Percentiles rank a stretch among this genome's conserved stretches.
Evolutionary conservation across 1,284 basidiomycete species (phyloP).

Genomic region (Trametes sp.): DNA sequence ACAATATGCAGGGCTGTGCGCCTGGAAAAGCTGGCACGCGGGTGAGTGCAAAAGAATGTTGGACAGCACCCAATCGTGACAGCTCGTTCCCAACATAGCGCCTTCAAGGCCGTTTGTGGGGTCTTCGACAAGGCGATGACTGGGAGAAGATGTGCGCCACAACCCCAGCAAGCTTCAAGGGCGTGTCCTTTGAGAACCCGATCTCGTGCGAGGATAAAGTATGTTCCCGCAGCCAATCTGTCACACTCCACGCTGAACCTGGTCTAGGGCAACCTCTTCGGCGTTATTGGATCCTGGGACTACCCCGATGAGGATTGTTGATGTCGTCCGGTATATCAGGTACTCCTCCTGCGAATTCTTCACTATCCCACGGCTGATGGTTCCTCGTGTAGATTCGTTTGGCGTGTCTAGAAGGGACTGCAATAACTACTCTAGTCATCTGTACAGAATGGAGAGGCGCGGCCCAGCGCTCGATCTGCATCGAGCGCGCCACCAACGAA

Average conservation of each 20-base stretch:
- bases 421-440: too few relatives aligned
- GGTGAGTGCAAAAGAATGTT: background rate
- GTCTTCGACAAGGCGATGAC: slow-evolving; percentile 13
- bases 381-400: background rate
- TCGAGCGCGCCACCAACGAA: background rate
- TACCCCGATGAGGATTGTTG: background rate
- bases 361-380: background rate
- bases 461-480: background rate
- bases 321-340: background rate
- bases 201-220: slow-evolving; percentile 8
- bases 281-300: background rate
- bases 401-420: background rate
- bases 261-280: background rate
- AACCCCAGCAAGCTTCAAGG: slow-evolving; percentile 9
- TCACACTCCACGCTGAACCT: background rate
- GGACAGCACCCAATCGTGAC: background rate
- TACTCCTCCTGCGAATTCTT: background rate
- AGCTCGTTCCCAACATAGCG: slow-evolving; percentile 8
- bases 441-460: background rate
- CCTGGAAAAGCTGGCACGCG: background rate
- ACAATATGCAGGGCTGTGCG: background rate
- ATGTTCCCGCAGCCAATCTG: background rate
- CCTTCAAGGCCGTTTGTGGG: slow-evolving; percentile 9
- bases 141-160: slow-evolving; percentile 20
- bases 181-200: background rate